These are phyloP conservation scores for Blastobotrys proliferans DNA, from an alignment of 1,139 yeast genomes.

Conservation along the genomic window DNA sequence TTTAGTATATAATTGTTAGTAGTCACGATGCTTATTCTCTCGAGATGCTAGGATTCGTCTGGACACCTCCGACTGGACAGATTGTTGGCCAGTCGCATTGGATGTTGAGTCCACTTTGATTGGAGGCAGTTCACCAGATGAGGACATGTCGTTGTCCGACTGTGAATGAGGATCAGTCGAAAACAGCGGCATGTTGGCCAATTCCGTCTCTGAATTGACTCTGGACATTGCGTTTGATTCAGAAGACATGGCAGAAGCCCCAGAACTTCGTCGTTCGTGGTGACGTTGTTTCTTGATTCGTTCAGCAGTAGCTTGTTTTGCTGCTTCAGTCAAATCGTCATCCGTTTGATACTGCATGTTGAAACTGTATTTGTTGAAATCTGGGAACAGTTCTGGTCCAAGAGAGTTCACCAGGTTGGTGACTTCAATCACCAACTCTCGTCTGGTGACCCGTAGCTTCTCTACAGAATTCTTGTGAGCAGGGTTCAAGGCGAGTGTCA, in stretches of 20 bases:
- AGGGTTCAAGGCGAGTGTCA: slow-evolving; percentile 62
- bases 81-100: slow-evolving; percentile 19
- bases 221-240: slow-evolving; percentile 51
- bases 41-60: slow-evolving; percentile 30
- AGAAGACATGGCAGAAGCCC: slow-evolving; percentile 22
- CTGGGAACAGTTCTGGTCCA: slow-evolving; percentile 79
- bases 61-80: slow-evolving; percentile 25
- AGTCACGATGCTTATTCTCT: slow-evolving; percentile 12
- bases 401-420: slow-evolving; percentile 63
- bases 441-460: slow-evolving; percentile 53
- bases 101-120: slow-evolving; percentile 1
- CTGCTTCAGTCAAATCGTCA: slow-evolving; percentile 20
- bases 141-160: not conserved
- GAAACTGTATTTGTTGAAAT: slow-evolving; percentile 46
- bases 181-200: slow-evolving; percentile 54
- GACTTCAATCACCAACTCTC: slow-evolving; percentile 53
- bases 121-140: not conserved
- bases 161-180: slow-evolving; percentile 32
- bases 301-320: slow-evolving; percentile 10
- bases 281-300: slow-evolving; percentile 1
- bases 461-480: slow-evolving; percentile 47
- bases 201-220: slow-evolving; percentile 49
- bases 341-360: not conserved
- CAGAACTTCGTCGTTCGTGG: slow-evolving; percentile 16
- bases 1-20: not conserved